These are phyloP conservation scores for Lomentospora prolificans DNA, from an alignment of 2,329 filamentous ascomycete species.

Conservation along the genomic window DNA sequence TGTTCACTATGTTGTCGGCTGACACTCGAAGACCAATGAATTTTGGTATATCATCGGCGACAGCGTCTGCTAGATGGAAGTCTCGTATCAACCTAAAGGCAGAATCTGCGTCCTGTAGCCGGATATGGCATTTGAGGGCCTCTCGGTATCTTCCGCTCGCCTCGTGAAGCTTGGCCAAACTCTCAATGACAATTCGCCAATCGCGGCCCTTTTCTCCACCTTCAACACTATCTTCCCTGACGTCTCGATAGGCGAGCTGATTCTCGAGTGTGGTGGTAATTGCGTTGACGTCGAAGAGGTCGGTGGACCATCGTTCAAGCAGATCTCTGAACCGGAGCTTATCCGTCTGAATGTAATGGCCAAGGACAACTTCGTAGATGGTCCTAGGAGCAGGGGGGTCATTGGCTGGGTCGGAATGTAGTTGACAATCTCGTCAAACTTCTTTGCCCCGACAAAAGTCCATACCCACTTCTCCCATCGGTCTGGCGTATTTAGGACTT, in stretches of 20 bases:
- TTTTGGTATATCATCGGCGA: constrained; percentile 80
- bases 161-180: constrained; percentile 75
- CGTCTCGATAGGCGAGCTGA: constrained; percentile 66
- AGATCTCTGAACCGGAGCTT: constrained; percentile 67
- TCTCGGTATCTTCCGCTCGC: constrained; percentile 73
- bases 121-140: constrained; percentile 81
- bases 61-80: constrained; percentile 79
- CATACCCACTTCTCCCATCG: constrained; percentile 96
- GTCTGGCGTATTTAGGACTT: constrained; percentile 67
- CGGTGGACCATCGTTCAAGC: constrained; percentile 72
- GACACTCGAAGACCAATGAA: constrained; percentile 83
- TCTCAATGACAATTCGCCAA: constrained; percentile 83
- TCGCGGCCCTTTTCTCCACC: constrained; percentile 64
- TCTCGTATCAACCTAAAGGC: constrained; percentile 80
- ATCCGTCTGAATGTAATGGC: constrained; percentile 76
- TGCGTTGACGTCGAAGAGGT: constrained; percentile 70
- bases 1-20: constrained; percentile 54
- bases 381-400: constrained; percentile 68
- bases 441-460: constrained; percentile 76
- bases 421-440: constrained; percentile 81
- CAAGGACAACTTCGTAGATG: constrained; percentile 82
- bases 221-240: constrained; percentile 66
- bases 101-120: constrained; percentile 81
- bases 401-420: constrained; percentile 72
- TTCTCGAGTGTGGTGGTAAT: constrained; percentile 73